Evolutionary conservation across 495 filamentous ascomycete species (phyloP), one percentile per base, ranked within the genome.

Genomic region (Aspergillus bridgeri): DNA sequence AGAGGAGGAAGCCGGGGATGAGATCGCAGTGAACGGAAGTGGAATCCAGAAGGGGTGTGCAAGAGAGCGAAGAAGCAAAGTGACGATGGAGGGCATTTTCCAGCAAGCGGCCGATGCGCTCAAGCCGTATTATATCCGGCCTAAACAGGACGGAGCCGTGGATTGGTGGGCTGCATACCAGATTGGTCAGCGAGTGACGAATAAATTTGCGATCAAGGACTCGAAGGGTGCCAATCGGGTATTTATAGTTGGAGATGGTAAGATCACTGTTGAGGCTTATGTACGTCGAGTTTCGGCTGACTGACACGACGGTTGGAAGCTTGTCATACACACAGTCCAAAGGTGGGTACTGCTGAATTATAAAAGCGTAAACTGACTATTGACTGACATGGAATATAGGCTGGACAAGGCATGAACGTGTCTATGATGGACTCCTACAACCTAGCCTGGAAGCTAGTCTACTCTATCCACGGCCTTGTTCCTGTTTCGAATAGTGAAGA

Each of bases 361-460:
- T 33, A 21, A 29, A 56, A 17, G 18, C 47, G 17, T n/a, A n/a
- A n/a, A n/a, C n/a, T n/a, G 38, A 9, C 20, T 19, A 45, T 46
- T 25, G 11, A 3, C 22, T 45, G 13, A 46, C n/a, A 6, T 27
- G 48, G 19, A 11, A 44, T 49, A 23, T 20, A 93, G 76, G 89
- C 89, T 22, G 91, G 89, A 6, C 90, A 93, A 76, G 90, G 91
- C 42, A 92, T 94, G 89, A 96, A 96, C 65, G 87, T 90, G 5
- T 89, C 87, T 1, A 90, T 95, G 78, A 83, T 92, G 58, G 91
- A 96, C 65, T 84, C 86, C 3, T 84, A 85, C 61, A 94, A 95
- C 63, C 77, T 96, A 4, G 89, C 85, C 5, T 96, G 91, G 91
- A 95, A 94, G 69, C 80, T 96, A 21, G 83, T 85, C 54, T 81